Base-by-base conservation (phyloP, 164 flowering plant species). In the Warburgia ugandensis region DNA sequence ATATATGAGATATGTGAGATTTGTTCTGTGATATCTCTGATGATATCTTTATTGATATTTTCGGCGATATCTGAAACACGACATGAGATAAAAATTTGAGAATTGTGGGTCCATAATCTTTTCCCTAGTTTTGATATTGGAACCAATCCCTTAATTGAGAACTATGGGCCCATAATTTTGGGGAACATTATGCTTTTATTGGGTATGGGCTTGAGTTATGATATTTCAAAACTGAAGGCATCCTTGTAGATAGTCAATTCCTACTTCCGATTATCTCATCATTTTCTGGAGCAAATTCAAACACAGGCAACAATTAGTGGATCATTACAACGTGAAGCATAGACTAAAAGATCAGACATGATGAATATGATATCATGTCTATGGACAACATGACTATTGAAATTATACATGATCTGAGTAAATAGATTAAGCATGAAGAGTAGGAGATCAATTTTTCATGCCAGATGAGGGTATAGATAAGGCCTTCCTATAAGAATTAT, bases 201-300 rank as follows among this genome's bases (percentile, higher is more conserved):
- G n/a, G 45, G 37, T 45, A 65, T 54, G 55, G 78, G 31, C 48
- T 36, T 41, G n/a, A 14, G 29, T 50, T 71, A 29, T 45, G 54
- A 53, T 52, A 73, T 56, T 63, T 77, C 54, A 45, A 27, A 21
- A 50, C 67, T 29, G 76, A 44, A 11, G 53, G 42, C 21, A 50
- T 53, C 41, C 53, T 61, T 42, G 43, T 55, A 6, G 42, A 40
- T 5, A 41, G 41, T 45, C 48, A 63, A 59, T 68, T 73, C 63
- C 53, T 73, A 40, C 54, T 60, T 33, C 84, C 77, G 29, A 78
- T 63, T 54, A 68, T 36, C 33, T 35, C 61, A 48, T 80, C 83
- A 52, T 80, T 80, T 33, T 71, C 86, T 83, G 69, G 46, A 59
- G 3, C 30, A 10, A 43, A 37, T 21, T 29, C 6, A 16, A 29